Conservation (phyloP, 192 early-diverging fungal species). For the Coemansia sp. region DNA sequence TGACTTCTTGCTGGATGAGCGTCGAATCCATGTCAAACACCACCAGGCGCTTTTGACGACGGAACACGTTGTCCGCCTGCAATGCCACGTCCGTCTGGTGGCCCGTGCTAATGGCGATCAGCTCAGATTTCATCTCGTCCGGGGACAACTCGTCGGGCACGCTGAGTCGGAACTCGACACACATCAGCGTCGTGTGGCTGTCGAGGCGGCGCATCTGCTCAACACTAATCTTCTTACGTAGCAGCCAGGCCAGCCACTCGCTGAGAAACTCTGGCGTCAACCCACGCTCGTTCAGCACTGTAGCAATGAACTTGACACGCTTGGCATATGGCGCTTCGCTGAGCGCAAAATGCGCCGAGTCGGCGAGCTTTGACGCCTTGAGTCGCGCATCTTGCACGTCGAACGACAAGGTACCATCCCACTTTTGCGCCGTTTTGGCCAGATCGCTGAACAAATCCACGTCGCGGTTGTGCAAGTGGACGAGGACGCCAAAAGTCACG, state of each 20-base stretch:
- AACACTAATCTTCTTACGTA: constrained; percentile 75
- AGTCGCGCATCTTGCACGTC: constrained; percentile 67
- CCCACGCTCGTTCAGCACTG: constrained; percentile 80
- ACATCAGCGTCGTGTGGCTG: constrained; percentile 60
- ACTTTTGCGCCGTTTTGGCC: constrained; percentile 69
- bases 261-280: constrained; percentile 72
- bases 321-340: constrained; percentile 82
- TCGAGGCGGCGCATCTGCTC: constrained; percentile 86
- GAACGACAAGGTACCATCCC: constrained; percentile 83
- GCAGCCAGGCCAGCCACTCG: constrained; percentile 75
- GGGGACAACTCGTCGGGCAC: constrained; percentile 68
- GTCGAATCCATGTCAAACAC: constrained; percentile 99
- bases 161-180: constrained; percentile 80
- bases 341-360: constrained; percentile 46
- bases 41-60: constrained; percentile 86
- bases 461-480: constrained; percentile 68
- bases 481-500: constrained; percentile 90
- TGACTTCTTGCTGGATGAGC: constrained; percentile 97
- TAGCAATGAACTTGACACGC: constrained; percentile 85
- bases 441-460: constrained; percentile 78
- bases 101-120: constrained; percentile 69
- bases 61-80: constrained; percentile 84
- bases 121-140: constrained; percentile 63
- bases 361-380: constrained; percentile 56
- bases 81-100: constrained; percentile 80